Evolutionary conservation across 2,329 filamentous ascomycete genomes (phyloP).

Genomic region (Aspergillus fijiensis): DNA sequence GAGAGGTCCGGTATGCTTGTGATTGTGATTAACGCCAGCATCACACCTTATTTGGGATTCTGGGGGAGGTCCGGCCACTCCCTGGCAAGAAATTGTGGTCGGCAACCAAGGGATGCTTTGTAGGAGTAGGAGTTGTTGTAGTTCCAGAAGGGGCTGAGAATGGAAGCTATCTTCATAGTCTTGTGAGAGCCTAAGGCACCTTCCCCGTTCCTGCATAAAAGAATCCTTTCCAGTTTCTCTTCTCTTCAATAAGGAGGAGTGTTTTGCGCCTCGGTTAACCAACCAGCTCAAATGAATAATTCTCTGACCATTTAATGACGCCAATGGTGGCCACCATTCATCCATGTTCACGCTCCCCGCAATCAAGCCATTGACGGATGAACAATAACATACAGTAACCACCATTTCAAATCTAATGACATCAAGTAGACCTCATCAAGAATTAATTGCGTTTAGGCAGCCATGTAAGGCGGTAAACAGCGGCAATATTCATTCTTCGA

Average conservation of each 20-base stretch:
- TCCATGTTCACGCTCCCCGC: not conserved
- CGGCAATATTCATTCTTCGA: not conserved
- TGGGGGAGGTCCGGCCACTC: no score
- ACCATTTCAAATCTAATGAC: not conserved
- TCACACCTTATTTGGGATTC: not conserved
- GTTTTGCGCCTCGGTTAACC: not conserved
- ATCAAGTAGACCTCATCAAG: not conserved
- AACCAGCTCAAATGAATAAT: not conserved
- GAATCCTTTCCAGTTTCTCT: no score
- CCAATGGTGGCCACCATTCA: not conserved
- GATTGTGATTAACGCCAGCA: not conserved
- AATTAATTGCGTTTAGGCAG: not conserved
- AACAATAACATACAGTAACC: no score
- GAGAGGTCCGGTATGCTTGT: slow-evolving; percentile 7
- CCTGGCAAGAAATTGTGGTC: not conserved
- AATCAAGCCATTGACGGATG: not conserved
- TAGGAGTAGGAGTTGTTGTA: not conserved
- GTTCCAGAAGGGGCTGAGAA: not conserved
- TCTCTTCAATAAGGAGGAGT: no score
- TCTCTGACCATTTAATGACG: not conserved
- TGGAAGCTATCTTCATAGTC: not conserved
- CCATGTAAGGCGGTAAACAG: not conserved
- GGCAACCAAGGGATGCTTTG: not conserved
- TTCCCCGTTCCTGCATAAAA: not conserved
- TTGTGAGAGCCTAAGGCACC: not conserved